phyloP scores from a whole-genome alignment of 257 asterid species.

The Penstemon barbatus region DNA sequence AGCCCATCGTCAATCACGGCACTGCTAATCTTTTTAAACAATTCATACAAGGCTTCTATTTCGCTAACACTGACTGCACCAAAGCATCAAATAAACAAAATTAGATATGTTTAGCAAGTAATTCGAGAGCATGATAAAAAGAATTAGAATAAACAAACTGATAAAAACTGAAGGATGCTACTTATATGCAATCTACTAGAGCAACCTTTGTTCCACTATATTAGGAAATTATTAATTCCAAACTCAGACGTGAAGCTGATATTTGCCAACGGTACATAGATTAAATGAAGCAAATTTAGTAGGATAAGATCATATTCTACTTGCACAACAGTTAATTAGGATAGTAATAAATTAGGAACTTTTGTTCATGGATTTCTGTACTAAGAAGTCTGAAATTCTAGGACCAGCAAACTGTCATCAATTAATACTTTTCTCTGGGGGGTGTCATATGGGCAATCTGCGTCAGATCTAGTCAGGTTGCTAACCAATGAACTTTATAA shows the following conservation, averaged over 20 bases:
- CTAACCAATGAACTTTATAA: constrained; percentile 5
- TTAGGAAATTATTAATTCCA: not conserved
- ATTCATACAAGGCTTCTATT: constrained; percentile 81
- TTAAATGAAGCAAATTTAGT: not conserved
- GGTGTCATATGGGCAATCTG: not conserved
- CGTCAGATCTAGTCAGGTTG: constrained; percentile 13
- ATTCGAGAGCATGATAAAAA: constrained; percentile 18
- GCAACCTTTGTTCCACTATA: too few relatives aligned
- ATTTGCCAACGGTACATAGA: not conserved
- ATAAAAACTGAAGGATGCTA: constrained; percentile 16
- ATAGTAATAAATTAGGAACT: not conserved
- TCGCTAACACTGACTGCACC: constrained; percentile 85
- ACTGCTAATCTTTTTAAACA: constrained; percentile 81
- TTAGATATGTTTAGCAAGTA: constrained; percentile 18
- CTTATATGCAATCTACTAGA: constrained; percentile 14
- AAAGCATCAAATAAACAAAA: constrained; percentile 25
- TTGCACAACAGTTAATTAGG: not conserved
- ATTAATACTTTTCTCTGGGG: not conserved
- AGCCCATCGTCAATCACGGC: constrained; percentile 87
- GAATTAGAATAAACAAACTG: constrained; percentile 11
- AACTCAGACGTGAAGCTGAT: constrained; percentile 1
- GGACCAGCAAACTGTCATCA: not conserved
- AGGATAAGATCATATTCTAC: not conserved
- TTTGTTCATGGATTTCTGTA: not conserved
- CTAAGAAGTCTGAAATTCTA: not conserved